These are phyloP conservation scores for Marvania coccoides DNA, from an alignment of 139 green algal genomes.

Conservation along the genomic window DNA sequence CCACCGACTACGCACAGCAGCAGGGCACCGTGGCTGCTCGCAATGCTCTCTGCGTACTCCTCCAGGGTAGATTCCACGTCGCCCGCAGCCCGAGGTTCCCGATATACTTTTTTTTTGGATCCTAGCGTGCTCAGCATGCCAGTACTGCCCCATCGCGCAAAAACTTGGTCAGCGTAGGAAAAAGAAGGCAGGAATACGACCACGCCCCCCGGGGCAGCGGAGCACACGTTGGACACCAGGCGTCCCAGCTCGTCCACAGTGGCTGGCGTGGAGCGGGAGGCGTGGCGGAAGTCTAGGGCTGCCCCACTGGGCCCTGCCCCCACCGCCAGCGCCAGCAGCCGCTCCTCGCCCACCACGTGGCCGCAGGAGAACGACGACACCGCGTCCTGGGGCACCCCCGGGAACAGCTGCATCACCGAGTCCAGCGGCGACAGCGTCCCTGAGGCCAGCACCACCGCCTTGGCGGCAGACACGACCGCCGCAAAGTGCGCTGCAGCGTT, in stretches of 20 bases:
- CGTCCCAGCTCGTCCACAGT: slow-evolving; percentile 66
- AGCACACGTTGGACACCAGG: slow-evolving; percentile 64
- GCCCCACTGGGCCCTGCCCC: slow-evolving; percentile 46
- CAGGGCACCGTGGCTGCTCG: slow-evolving; percentile 52
- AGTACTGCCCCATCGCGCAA: slow-evolving; percentile 42
- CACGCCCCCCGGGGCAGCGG: slow-evolving; percentile 44
- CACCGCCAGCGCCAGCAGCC: slow-evolving; percentile 26
- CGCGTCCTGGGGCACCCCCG: slow-evolving; percentile 6
- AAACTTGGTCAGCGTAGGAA: slow-evolving; percentile 51
- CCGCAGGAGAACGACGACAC: slow-evolving; percentile 74
- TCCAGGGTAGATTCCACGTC: slow-evolving; percentile 62
- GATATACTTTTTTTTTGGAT: slow-evolving; percentile 55
- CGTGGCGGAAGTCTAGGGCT: slow-evolving; percentile 58
- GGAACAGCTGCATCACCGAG: slow-evolving; percentile 51
- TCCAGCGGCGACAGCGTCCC: slow-evolving; percentile 82
- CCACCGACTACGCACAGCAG: slow-evolving; percentile 91
- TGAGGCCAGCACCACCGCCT: slow-evolving; percentile 79
- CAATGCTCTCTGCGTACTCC: slow-evolving; percentile 37
- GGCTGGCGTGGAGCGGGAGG: slow-evolving; percentile 4
- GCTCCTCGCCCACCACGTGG: slow-evolving; percentile 65
- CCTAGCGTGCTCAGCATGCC: slow-evolving; percentile 42
- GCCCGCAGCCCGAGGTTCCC: slow-evolving; percentile 46
- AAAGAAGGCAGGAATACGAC: slow-evolving; percentile 93
- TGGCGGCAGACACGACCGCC: slow-evolving; percentile 35
- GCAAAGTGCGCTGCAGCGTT: slow-evolving; percentile 79